Evolutionary conservation across 108 stramenopile species (phyloP).

Genomic region (Skeletonema tropicum): DNA sequence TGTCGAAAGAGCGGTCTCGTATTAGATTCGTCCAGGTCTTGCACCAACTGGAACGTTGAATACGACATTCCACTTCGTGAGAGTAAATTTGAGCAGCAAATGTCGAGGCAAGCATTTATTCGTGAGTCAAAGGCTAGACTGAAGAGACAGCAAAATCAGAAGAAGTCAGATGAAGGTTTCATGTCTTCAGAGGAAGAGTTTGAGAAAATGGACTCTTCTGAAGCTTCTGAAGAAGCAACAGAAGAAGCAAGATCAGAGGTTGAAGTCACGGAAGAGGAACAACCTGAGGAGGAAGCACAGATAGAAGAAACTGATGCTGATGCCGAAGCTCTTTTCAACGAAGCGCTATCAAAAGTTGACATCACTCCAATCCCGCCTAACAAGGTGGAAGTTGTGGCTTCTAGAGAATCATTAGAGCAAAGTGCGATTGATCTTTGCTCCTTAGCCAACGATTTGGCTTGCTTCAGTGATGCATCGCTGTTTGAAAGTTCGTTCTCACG

Average conservation of each 20-base stretch:
- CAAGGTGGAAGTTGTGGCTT: neutral
- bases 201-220: neutral
- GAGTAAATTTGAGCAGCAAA: conserved; percentile 14
- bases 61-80: conserved; percentile 41
- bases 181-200: conserved; percentile 39
- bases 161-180: conserved; percentile 7
- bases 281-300: neutral
- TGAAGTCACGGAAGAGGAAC: conserved; percentile 3
- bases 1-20: conserved; percentile 29
- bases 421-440: conserved; percentile 14
- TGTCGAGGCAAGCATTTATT: conserved; percentile 17
- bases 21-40: conserved; percentile 13
- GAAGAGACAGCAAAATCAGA: neutral
- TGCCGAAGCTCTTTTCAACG: conserved; percentile 30
- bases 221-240: too few species aligned
- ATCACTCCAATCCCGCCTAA: neutral
- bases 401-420: conserved; percentile 2
- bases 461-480: conserved; percentile 66
- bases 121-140: conserved; percentile 21
- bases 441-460: conserved; percentile 29
- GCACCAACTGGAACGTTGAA: conserved; percentile 36
- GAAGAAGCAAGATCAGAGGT: neutral
- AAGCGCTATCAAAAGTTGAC: conserved; percentile 14
- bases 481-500: conserved; percentile 56
- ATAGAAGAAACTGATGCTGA: conserved; percentile 8